Evolutionary conservation across 2,329 filamentous ascomycete species (phyloP), one percentile per base, ranked within the genome.

Genomic region (Byssothecium circinans): DNA sequence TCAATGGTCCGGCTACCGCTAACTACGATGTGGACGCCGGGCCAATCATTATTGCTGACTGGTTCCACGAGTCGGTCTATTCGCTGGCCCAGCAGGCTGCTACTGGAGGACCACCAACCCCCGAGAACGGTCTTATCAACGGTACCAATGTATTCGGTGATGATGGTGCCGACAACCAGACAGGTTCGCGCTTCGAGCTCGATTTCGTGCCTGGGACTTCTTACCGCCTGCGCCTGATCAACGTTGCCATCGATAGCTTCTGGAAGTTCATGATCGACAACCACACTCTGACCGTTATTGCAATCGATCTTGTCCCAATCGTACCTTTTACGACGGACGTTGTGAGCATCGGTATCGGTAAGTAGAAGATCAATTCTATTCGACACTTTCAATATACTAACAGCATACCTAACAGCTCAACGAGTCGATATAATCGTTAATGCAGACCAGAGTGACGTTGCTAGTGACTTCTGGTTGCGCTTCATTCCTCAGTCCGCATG

Each of bases 101-200:
- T 32, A 49, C 57, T 39, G 50, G 47, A 8, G 50, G 48, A 11
- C 62, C 67, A 7, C 62, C 53, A 18, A 64, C 57, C 5, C 52
- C 71, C 25, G 68, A 72, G 46, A 74, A 63, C 41, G 68, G 68
- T 52, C 59, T 73, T 8, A 73, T 74, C 61, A 74, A 74, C 56
- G 70, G 70, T 23, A 63, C 60, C 58, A 74, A 74, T 55, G 53
- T 64, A 7, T 71, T 60, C 52, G 56, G 46, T 5, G 55, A 49
- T 34, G 53, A 49, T 14, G 45, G 49, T 15, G 25, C 51, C 23
- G 45, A 32, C 19, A 41, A 39, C 5, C 29, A 44, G 23, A 49
- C 45, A 2, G 51, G 45, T 10, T 49, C 47, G 14, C 65, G 63
- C 33, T 73, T 71, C 57, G 59, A 64, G 29, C 40, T 41, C 6